phyloP scores from a whole-genome alignment of 2,329 filamentous ascomycete species.

The Phialophora verrucosa region DNA sequence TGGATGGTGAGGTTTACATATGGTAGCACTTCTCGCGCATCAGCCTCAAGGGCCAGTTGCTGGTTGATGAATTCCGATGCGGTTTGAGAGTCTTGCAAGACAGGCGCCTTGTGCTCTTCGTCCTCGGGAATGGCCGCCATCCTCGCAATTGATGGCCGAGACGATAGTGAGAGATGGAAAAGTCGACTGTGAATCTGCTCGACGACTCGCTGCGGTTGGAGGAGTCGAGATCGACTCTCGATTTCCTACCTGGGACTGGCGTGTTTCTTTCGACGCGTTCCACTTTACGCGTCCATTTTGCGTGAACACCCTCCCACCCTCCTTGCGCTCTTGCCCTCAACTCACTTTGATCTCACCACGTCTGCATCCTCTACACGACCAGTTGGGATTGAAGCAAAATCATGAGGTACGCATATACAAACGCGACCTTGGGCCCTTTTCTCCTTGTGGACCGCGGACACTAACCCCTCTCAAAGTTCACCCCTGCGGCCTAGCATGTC shows the following conservation, averaged over 20 bases:
- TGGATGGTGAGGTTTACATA: slow-evolving; percentile 65
- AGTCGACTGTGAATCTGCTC: not conserved
- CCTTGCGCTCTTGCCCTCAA: slow-evolving; percentile 5
- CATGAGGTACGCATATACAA: slow-evolving; percentile 28
- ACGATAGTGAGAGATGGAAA: not conserved
- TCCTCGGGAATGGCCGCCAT: slow-evolving; percentile 29
- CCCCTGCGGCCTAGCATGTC: slow-evolving; percentile 80
- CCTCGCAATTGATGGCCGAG: not conserved
- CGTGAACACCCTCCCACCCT: slow-evolving; percentile 1
- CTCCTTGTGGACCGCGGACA: not conserved
- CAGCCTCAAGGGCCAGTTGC: slow-evolving; percentile 89
- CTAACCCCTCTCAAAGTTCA: slow-evolving; percentile 62
- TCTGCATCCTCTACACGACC: not conserved
- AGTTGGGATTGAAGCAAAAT: not conserved
- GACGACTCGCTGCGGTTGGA: not conserved
- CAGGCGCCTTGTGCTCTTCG: slow-evolving; percentile 6
- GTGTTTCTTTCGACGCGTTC: slow-evolving; percentile 23
- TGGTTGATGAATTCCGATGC: slow-evolving; percentile 82
- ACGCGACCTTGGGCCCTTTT: not conserved
- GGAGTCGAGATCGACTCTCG: slow-evolving; percentile 6
- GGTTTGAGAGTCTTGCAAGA: slow-evolving; percentile 70
- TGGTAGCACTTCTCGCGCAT: slow-evolving; percentile 91
- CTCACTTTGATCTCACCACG: not conserved
- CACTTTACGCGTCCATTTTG: slow-evolving; percentile 23
- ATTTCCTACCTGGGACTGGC: slow-evolving; percentile 8